Evolutionary conservation across 2,329 filamentous ascomycete species (phyloP), one percentile per base, ranked within the genome.

Genomic region (Claviceps capensis): DNA sequence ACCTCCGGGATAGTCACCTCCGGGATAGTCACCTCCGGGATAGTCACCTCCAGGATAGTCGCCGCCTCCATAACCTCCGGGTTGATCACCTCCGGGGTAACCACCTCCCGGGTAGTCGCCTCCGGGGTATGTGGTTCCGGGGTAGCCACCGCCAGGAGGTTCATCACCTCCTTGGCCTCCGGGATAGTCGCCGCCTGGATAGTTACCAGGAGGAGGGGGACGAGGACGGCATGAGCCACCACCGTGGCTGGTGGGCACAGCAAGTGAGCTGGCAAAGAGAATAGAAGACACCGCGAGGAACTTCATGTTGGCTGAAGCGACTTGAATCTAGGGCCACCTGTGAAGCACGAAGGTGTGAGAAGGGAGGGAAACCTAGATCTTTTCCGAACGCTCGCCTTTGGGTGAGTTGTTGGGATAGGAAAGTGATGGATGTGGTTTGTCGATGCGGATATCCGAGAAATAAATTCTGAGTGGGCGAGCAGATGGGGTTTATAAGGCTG

Each of bases 241-340:
- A 22, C 42, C 38, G 14, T 44, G 34, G 49, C 30, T 38, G 13
- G 53, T 49, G 4, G 56, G 56, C n/a, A 59, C 54, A 30, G 57
- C 57, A 8, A 58, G 52, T 17, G 52, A 49, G 38, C 54, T 48
- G 34, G 47, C 55, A 30, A 58, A 37, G 22, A 58, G 54, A 40
- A 58, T 45, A 22, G 55, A 40, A 17, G 55, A 51, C 23, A 48
- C 51, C 11, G 48, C 46, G 46, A 57, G 44, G 50, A 56, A 56
- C 52, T 56, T 52, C 56, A 58, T 58, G 22, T 50, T 58, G 46
- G 41, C 19, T 11, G 5, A 14, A 13, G 42, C 1, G 19, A 22
- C 9, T n/a, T 3, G 14, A 42, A 4, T 42, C 40, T 19, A 4
- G 19, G 19, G 13, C n/a, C 17, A 42, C 17, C 11, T 5, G 22